These are phyloP conservation scores for Xylaria intraflava DNA, from an alignment of 495 filamentous ascomycete genomes.

Conservation along the genomic window DNA sequence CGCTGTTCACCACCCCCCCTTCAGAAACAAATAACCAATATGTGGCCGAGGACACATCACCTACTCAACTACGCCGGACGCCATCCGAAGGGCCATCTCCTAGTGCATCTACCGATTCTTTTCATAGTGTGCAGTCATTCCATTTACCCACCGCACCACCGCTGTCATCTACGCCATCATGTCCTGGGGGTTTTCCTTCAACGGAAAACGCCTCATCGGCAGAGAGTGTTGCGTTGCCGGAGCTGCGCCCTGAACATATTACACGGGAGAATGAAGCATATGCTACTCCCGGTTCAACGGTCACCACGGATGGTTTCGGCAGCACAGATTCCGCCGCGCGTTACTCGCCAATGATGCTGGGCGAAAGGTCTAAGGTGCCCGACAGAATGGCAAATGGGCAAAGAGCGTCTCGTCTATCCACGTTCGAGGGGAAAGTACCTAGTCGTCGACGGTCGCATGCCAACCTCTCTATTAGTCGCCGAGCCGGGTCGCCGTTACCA, in stretches of 20 bases:
- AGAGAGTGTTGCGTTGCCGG: slow-evolving; percentile 27
- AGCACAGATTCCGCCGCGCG: neutral
- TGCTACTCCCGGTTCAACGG: slow-evolving; percentile 9
- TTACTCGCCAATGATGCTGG: neutral
- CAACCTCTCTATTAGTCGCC: slow-evolving; percentile 46
- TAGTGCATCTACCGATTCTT: slow-evolving; percentile 31
- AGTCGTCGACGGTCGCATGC: slow-evolving; percentile 15
- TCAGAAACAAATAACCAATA: slow-evolving; percentile 15
- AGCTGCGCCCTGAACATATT: slow-evolving; percentile 30
- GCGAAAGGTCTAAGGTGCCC: neutral
- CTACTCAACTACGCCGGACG: neutral
- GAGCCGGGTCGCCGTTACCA: slow-evolving; percentile 65
- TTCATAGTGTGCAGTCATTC: slow-evolving; percentile 56
- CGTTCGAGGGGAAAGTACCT: slow-evolving; percentile 12
- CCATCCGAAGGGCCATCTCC: slow-evolving; percentile 15
- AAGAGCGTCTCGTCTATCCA: slow-evolving; percentile 8
- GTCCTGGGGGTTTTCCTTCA: slow-evolving; percentile 34
- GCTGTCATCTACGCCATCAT: slow-evolving; percentile 45
- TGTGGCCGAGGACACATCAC: neutral
- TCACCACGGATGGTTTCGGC: neutral
- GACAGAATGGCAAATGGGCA: neutral
- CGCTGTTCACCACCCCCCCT: slow-evolving; percentile 27
- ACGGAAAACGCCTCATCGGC: slow-evolving; percentile 24
- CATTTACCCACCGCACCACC: slow-evolving; percentile 42
- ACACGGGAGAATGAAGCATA: slow-evolving; percentile 27